phyloP scores from a whole-genome alignment of 2,329 filamentous ascomycete species.

The Cyanodermella asteris region DNA sequence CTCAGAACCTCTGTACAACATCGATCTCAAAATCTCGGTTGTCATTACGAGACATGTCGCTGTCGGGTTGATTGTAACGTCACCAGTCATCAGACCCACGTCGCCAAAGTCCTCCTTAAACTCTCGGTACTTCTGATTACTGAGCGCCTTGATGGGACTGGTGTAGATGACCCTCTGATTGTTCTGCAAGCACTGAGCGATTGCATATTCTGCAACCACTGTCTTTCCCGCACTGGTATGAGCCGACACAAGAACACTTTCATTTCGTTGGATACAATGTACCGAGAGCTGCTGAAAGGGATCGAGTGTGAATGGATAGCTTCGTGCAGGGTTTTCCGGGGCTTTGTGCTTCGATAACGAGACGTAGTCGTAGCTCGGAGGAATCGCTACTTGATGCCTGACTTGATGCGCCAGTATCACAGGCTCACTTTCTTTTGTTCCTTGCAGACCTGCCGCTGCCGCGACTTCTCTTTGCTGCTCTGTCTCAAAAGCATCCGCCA shows the following conservation, averaged over 20 bases:
- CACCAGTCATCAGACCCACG: slow-evolving; percentile 93
- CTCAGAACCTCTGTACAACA: slow-evolving; percentile 94
- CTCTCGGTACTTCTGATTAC: slow-evolving; percentile 96
- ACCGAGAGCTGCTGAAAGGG: slow-evolving; percentile 94
- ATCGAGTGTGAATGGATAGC: slow-evolving; percentile 78
- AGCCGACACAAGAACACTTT: slow-evolving; percentile 90
- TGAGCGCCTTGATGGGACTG: slow-evolving; percentile 94
- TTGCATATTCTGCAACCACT: slow-evolving; percentile 92
- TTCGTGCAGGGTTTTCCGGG: slow-evolving; percentile 65
- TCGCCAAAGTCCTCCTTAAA: slow-evolving; percentile 92
- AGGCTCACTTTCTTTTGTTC: slow-evolving; percentile 40
- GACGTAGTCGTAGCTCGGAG: slow-evolving; percentile 81
- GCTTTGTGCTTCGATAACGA: slow-evolving; percentile 88
- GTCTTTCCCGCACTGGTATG: slow-evolving; percentile 97
- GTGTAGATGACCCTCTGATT: slow-evolving; percentile 99
- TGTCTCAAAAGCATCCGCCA: slow-evolving; percentile 87
- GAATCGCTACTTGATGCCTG: slow-evolving; percentile 88
- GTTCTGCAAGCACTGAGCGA: slow-evolving; percentile 88
- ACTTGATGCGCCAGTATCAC: slow-evolving; percentile 91
- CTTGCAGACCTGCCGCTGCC: slow-evolving; percentile 47
- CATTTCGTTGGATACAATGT: slow-evolving; percentile 81
- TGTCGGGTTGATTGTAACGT: slow-evolving; percentile 97
- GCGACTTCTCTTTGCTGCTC: slow-evolving; percentile 82
- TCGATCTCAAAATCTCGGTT: slow-evolving; percentile 93
- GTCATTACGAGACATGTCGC: slow-evolving; percentile 98